These are phyloP conservation scores for Fusarium sp. DNA, from an alignment of 2,329 filamentous ascomycete species.

Conservation along the genomic window DNA sequence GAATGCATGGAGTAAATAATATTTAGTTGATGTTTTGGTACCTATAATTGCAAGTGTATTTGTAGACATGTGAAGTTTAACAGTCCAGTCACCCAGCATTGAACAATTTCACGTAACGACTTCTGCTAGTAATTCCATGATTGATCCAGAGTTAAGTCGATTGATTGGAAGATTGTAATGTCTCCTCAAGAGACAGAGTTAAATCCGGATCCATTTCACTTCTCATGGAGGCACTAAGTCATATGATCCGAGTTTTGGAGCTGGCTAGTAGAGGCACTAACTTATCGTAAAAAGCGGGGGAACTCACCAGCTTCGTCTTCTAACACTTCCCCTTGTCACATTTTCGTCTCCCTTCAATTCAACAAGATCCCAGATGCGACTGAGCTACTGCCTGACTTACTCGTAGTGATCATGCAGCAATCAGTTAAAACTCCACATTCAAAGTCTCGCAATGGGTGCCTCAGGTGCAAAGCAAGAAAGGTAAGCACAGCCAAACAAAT, in stretches of 20 bases:
- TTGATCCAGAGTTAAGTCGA: background rate
- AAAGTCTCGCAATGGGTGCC: constrained; percentile 2
- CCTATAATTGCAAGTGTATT: accelerated
- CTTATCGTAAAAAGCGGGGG: background rate
- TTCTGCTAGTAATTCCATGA: background rate
- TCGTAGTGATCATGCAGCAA: background rate
- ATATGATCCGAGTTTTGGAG: background rate
- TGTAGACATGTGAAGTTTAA: too few species aligned
- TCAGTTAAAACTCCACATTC: background rate
- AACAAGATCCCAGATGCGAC: background rate
- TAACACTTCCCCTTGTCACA: too few species aligned
- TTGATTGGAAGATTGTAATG: too few species aligned
- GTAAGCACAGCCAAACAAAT: background rate
- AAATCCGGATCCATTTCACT: too few species aligned
- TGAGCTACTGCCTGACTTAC: too few species aligned
- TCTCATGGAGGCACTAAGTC: background rate
- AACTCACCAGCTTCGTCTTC: background rate
- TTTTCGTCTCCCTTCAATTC: background rate
- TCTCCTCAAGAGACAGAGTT: too few species aligned
- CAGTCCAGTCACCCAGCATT: accelerated
- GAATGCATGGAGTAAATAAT: too few species aligned
- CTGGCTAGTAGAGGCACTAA: background rate
- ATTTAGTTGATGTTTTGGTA: too few species aligned
- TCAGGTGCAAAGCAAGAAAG: constrained; percentile 8
- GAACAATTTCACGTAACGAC: accelerated